These are phyloP conservation scores for Trichoderma sp. DNA, from an alignment of 2,329 filamentous ascomycete species.

Conservation along the genomic window DNA sequence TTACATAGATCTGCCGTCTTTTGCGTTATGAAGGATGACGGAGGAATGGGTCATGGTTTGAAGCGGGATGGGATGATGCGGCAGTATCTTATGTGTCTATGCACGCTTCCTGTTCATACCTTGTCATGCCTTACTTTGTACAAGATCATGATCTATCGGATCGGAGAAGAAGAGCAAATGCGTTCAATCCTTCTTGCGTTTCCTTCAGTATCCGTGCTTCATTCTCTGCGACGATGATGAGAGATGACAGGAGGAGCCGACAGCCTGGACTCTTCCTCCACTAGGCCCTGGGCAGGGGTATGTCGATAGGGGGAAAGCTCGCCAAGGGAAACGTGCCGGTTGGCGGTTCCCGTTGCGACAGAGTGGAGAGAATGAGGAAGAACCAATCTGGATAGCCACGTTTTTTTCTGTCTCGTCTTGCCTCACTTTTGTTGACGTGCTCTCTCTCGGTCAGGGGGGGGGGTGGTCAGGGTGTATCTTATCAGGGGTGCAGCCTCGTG, in stretches of 20 bases:
- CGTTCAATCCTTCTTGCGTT: neutral
- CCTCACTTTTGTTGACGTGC: neutral
- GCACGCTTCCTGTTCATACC: too few species aligned
- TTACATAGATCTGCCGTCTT: too few species aligned
- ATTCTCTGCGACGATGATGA: neutral
- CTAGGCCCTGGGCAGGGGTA: neutral
- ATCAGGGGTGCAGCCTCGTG: neutral
- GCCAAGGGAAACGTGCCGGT: conserved; percentile 19
- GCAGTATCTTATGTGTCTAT: too few species aligned
- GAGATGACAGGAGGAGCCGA: conserved; percentile 17
- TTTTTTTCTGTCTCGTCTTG: neutral
- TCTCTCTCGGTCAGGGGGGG: neutral
- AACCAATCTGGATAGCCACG: conserved; percentile 12
- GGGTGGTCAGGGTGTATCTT: neutral
- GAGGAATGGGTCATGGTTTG: too few species aligned
- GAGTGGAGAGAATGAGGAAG: conserved; percentile 8
- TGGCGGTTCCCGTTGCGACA: neutral
- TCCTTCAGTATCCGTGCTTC: neutral
- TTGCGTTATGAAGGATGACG: too few species aligned
- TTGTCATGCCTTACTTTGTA: too few species aligned
- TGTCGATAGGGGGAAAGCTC: neutral
- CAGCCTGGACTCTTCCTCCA: too few species aligned
- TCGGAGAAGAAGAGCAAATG: neutral
- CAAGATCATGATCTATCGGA: too few species aligned
- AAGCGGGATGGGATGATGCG: too few species aligned